Evolutionary conservation across 495 filamentous ascomycete species (phyloP).

Genomic region (Neurospora sp.): DNA sequence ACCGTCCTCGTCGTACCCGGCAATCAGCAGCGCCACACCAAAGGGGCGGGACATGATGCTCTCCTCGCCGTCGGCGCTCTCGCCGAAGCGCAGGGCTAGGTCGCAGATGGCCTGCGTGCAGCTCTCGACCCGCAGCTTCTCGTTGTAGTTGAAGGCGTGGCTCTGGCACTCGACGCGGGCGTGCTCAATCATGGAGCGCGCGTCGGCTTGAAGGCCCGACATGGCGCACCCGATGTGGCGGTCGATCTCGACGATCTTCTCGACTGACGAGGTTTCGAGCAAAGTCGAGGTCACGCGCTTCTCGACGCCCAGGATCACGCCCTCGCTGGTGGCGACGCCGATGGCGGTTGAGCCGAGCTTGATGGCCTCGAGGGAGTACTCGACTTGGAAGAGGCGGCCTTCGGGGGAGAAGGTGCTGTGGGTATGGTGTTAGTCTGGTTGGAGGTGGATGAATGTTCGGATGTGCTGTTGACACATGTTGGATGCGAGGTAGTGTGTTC

Average conservation of each 20-base stretch:
- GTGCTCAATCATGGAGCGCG: slow-evolving; percentile 92
- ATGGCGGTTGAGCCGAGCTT: slow-evolving; percentile 98
- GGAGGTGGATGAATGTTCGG: neutral
- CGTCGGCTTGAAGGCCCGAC: slow-evolving; percentile 94
- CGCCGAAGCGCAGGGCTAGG: slow-evolving; percentile 89
- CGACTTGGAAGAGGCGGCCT: slow-evolving; percentile 99
- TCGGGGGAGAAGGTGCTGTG: slow-evolving; percentile 97
- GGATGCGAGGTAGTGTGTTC: too few species aligned
- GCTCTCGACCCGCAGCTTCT: slow-evolving; percentile 87
- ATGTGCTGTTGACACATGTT: too few species aligned
- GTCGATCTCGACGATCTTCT: slow-evolving; percentile 99
- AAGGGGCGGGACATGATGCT: slow-evolving; percentile 96
- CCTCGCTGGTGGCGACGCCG: slow-evolving; percentile 86
- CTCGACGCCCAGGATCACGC: slow-evolving; percentile 93
- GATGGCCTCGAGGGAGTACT: slow-evolving; percentile 99
- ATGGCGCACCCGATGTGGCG: slow-evolving; percentile 97
- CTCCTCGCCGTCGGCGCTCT: slow-evolving; percentile 96
- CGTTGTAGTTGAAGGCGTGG: slow-evolving; percentile 94
- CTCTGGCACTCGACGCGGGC: slow-evolving; percentile 95
- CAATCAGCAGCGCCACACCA: slow-evolving; percentile 92
- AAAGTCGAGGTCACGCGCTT: slow-evolving; percentile 97
- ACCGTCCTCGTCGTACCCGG: slow-evolving; percentile 93
- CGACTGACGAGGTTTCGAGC: slow-evolving; percentile 91
- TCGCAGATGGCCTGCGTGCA: slow-evolving; percentile 99
- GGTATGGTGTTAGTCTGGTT: slow-evolving; percentile 1